These are phyloP conservation scores for Trichoderma erinaceum DNA, from an alignment of 495 filamentous ascomycete species.

Conservation along the genomic window DNA sequence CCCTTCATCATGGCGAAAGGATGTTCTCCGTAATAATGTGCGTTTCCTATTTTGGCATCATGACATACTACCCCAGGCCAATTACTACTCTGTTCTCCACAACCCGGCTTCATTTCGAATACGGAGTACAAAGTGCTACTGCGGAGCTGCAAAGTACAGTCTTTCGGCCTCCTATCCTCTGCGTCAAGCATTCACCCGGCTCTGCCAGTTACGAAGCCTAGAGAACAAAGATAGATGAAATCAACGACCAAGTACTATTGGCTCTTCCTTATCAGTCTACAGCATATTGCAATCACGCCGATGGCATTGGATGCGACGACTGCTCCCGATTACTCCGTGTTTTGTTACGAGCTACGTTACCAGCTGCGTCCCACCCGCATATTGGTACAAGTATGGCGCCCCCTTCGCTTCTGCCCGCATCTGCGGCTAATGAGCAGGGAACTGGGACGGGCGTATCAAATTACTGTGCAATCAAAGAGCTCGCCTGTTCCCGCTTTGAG, in stretches of 20 bases:
- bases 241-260: not conserved
- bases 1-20: not conserved
- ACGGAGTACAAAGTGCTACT: not conserved
- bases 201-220: not conserved
- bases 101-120: conserved; percentile 10
- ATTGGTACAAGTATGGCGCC: conserved; percentile 7
- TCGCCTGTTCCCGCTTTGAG: conserved; percentile 13
- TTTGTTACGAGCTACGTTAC: conserved; percentile 9
- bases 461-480: conserved; percentile 11
- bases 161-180: too few relatives aligned
- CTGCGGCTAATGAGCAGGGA: conserved; percentile 13
- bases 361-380: conserved; percentile 8
- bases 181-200: not conserved
- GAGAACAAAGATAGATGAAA: not conserved
- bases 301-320: not conserved
- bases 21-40: conserved; percentile 1
- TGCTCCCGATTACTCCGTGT: not conserved
- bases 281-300: conserved; percentile 1
- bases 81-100: not conserved
- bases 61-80: conserved; percentile 1
- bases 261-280: not conserved
- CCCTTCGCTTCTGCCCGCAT: conserved; percentile 14
- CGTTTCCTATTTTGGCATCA: conserved; percentile 13
- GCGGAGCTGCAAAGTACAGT: not conserved
- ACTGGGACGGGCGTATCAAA: conserved; percentile 13